These are phyloP conservation scores for Aureobasidium sp. DNA, from an alignment of 2,329 filamentous ascomycete species.

Conservation along the genomic window DNA sequence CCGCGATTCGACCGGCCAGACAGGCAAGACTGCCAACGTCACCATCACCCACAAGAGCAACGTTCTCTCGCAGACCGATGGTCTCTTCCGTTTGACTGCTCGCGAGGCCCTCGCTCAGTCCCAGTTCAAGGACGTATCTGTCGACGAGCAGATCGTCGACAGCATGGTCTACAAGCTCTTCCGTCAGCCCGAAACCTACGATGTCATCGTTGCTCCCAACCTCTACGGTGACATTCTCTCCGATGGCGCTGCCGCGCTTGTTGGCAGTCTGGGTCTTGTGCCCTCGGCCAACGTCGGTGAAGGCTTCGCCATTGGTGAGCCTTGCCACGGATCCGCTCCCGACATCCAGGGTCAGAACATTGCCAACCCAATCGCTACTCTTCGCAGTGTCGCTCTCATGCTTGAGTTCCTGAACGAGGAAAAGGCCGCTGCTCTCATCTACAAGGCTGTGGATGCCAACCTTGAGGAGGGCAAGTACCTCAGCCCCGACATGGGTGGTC, in stretches of 20 bases:
- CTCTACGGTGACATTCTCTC: slow-evolving; percentile 96
- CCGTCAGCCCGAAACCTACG: slow-evolving; percentile 89
- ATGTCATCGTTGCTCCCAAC: slow-evolving; percentile 96
- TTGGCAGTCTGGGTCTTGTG: slow-evolving; percentile 85
- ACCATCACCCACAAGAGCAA: slow-evolving; percentile 99
- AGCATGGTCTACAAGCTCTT: slow-evolving; percentile 99
- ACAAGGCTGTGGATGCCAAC: slow-evolving; percentile 84
- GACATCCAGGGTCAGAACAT: slow-evolving; percentile 91
- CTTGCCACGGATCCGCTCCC: slow-evolving; percentile 91
- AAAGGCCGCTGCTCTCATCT: slow-evolving; percentile 79
- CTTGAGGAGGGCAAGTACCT: slow-evolving; percentile 75
- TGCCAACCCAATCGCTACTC: slow-evolving; percentile 92
- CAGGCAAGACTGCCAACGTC: slow-evolving; percentile 66
- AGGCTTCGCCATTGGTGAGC: slow-evolving; percentile 92
- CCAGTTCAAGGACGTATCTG: slow-evolving; percentile 56
- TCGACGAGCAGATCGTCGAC: slow-evolving; percentile 98
- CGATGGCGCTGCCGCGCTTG: slow-evolving; percentile 88
- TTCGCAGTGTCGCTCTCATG: slow-evolving; percentile 88
- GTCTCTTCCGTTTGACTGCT: slow-evolving; percentile 79
- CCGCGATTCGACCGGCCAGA: slow-evolving; percentile 51
- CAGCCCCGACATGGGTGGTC: slow-evolving; percentile 85
- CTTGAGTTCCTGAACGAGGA: slow-evolving; percentile 90
- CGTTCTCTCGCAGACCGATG: slow-evolving; percentile 92
- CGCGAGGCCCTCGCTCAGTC: slow-evolving; percentile 62
- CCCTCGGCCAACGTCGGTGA: slow-evolving; percentile 94